Percentiles rank a stretch among this genome's conserved stretches.
Conservation (phyloP, 1,139 yeast genomes). For the Magnusiomyces suaveolens region DNA sequence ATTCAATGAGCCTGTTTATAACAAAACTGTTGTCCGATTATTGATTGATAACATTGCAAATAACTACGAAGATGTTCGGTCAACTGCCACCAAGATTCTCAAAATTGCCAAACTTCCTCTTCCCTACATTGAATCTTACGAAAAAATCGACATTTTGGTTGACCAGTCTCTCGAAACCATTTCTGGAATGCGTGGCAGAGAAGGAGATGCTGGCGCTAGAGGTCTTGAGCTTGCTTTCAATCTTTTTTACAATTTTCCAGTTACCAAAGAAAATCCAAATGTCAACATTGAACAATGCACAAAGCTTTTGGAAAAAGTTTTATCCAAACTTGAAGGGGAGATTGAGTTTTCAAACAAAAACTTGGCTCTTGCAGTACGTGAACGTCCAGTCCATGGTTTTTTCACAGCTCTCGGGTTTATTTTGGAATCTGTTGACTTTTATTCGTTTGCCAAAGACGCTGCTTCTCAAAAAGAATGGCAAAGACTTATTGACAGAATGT, state of each 20-base stretch:
- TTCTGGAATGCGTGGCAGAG: slow-evolving; percentile 53
- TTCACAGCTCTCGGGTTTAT: slow-evolving; percentile 49
- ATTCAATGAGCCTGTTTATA: slow-evolving; percentile 39
- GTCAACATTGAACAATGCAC: slow-evolving; percentile 12
- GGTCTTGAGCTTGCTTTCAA: slow-evolving; percentile 42
- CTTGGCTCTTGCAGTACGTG: slow-evolving; percentile 37
- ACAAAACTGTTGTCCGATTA: slow-evolving; percentile 35
- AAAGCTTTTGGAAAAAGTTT: slow-evolving; percentile 31
- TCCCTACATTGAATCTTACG: slow-evolving; percentile 20
- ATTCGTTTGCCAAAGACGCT: slow-evolving; percentile 8
- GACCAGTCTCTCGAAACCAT: slow-evolving; percentile 39
- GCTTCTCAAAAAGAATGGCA: slow-evolving; percentile 16
- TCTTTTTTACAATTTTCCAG: slow-evolving; percentile 18
- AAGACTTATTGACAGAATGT: slow-evolving; percentile 20
- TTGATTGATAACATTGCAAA: slow-evolving; percentile 55
- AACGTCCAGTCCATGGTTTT: slow-evolving; percentile 54
- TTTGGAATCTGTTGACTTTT: slow-evolving; percentile 28
- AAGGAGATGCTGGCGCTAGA: slow-evolving; percentile 76
- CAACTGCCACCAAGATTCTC: slow-evolving; percentile 41
- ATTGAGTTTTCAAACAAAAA: slow-evolving; percentile 28
- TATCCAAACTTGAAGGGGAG: slow-evolving; percentile 29
- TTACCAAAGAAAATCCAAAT: slow-evolving; percentile 20
- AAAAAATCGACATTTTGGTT: slow-evolving; percentile 29
- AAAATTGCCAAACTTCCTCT: slow-evolving; percentile 39
- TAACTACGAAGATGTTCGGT: slow-evolving; percentile 69